These are phyloP conservation scores for Fennellomyces sp. DNA, from an alignment of 371 early-diverging fungal species.

Conservation along the genomic window DNA sequence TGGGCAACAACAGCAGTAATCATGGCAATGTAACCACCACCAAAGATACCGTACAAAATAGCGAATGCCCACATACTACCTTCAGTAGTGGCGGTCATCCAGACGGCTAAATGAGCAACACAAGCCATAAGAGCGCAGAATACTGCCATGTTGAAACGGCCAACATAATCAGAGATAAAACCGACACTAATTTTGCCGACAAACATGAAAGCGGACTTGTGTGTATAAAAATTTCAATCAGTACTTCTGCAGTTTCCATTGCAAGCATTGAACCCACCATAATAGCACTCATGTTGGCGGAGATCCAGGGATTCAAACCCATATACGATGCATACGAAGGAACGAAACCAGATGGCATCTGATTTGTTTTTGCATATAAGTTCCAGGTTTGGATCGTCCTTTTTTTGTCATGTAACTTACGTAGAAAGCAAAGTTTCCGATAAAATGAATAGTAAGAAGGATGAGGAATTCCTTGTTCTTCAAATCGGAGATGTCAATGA, in stretches of 20 bases:
- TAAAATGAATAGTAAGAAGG: constrained; percentile 28
- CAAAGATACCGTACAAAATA: constrained; percentile 50
- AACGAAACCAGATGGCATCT: constrained; percentile 14
- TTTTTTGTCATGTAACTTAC: constrained; percentile 15
- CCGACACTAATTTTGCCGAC: constrained; percentile 51
- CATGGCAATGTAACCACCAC: constrained; percentile 42
- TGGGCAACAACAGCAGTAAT: constrained; percentile 51
- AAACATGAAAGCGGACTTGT: constrained; percentile 49
- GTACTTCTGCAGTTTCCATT: too few species aligned
- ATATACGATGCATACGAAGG: constrained; percentile 32
- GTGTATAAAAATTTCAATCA: too few species aligned
- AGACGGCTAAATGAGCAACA: constrained; percentile 36
- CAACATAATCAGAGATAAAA: constrained; percentile 51
- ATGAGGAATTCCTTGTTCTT: constrained; percentile 24
- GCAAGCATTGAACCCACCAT: too few species aligned
- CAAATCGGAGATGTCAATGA: constrained; percentile 32
- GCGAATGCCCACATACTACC: constrained; percentile 44
- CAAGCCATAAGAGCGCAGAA: constrained; percentile 49
- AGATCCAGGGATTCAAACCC: constrained; percentile 32
- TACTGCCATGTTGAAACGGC: constrained; percentile 58
- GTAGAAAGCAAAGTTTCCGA: constrained; percentile 34
- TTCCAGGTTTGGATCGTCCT: too few species aligned
- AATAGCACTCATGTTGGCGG: constrained; percentile 42
- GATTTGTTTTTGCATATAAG: not conserved
- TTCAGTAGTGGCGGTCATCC: constrained; percentile 40